Evolutionary conservation across 805 yeast species (phyloP), one percentile per base, ranked within the genome.

Genomic region (Candida bentonensis): DNA sequence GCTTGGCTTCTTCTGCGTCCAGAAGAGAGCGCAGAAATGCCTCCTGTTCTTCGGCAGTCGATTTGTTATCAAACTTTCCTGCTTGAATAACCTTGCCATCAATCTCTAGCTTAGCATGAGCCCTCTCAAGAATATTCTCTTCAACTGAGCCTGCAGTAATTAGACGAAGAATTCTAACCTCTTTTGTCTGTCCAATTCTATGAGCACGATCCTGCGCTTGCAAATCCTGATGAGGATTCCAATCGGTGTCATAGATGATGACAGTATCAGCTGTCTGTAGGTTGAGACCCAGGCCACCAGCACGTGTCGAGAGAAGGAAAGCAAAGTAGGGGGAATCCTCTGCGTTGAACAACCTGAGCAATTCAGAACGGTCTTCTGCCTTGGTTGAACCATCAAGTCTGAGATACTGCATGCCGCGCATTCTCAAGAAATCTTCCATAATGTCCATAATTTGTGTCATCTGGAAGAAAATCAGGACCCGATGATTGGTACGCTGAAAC

Each of bases 131-230:
- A 59, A 89, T 88, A 60, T 82, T 85, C 62, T 89, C 97, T 61
- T 89, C 98, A 15, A 89, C 89, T 0, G 96, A 84, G 57, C 86
- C 89, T 50, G 81, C 84, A 0, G 97, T 87, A 50, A 89, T 89
- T 51, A 89, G 71, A 56, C 98, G 75, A 56, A 92, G 68, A 53
- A 89, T 89, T 57, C 96, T 72, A 42, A 89, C 98, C 62, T 92
- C 97, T 62, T 89, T 88, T 63, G 94, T 89, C 59, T 89, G 98
- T 39, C 98, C 98, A 63, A 89, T 89, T 67, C 98, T 78, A 65
- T 89, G 98, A 0, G 97, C 97, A 67, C 98, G 81, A 66, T 89
- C 98, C 67, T 92, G 97, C 2, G 97, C 97, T 67, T 89, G 98
- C 62, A 89, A 75, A 74, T 89, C 98, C 63, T 92, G 97, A 69